Percentiles rank a stretch among this genome's conserved stretches.
Conservation (phyloP, 768 basidiomycete genomes). For the Lyophyllum atratum region DNA sequence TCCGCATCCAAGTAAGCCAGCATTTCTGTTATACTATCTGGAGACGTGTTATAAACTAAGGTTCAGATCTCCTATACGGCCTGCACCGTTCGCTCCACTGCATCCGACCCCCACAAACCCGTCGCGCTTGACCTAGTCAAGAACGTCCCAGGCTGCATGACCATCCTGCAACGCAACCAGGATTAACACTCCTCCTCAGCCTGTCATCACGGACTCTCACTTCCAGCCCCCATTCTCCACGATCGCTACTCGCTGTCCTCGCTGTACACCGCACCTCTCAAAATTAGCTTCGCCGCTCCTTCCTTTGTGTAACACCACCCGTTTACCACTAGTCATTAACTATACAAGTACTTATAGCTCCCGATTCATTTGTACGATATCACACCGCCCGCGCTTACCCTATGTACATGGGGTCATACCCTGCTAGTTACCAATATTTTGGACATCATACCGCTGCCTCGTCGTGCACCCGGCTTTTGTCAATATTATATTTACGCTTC, state of each 20-base stretch:
- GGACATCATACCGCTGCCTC: neutral
- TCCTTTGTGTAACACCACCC: neutral
- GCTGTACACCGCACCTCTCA: neutral
- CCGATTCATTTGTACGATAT: constrained; percentile 3
- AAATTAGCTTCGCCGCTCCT: neutral
- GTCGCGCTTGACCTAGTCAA: constrained; percentile 62
- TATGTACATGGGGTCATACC: constrained; percentile 5
- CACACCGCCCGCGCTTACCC: neutral
- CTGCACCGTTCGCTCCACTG: constrained; percentile 52
- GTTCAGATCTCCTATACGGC: constrained; percentile 65
- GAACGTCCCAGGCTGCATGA: constrained; percentile 76
- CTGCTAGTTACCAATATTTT: neutral
- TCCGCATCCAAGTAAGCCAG: constrained; percentile 60
- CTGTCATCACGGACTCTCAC: neutral
- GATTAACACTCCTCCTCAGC: constrained; percentile 5
- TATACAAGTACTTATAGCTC: neutral
- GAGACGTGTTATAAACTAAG: neutral
- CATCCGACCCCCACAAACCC: constrained; percentile 59
- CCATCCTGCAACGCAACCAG: constrained; percentile 51
- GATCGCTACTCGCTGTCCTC: neutral
- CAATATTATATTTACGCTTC: neutral
- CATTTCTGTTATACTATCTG: neutral
- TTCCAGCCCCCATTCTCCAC: neutral
- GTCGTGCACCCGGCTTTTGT: neutral
- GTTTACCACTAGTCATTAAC: neutral